A percentile compares a stretch with the other conserved stretches of the same genome.
These are phyloP conservation scores for Chrysophaeum taylorii DNA, from an alignment of 352 stramenopile species.

Conservation along the genomic window DNA sequence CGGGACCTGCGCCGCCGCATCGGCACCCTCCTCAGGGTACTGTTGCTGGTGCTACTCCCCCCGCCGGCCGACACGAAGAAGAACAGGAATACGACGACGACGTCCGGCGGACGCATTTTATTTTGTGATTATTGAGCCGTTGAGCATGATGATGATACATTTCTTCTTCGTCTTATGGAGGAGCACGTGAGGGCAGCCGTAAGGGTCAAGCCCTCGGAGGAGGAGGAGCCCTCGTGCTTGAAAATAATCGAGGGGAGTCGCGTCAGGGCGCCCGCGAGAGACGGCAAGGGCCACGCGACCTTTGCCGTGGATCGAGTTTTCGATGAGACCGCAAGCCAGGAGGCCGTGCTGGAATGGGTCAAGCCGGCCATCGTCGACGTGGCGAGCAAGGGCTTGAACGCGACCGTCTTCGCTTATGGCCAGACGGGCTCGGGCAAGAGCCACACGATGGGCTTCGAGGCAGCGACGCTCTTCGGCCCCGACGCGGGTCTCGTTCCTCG, in stretches of 20 bases:
- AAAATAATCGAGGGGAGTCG: too few species aligned
- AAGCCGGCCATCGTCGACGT: slow-evolving; percentile 67
- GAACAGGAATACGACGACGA: too few species aligned
- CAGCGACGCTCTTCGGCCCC: slow-evolving; percentile 2
- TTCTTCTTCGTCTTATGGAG: slow-evolving; percentile 2
- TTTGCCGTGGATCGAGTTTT: slow-evolving; percentile 73
- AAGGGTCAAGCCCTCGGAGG: not conserved
- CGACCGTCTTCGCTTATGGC: slow-evolving; percentile 72
- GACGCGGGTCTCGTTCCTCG: slow-evolving; percentile 61
- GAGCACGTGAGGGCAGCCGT: not conserved
- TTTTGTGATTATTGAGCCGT: too few species aligned
- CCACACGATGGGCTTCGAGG: slow-evolving; percentile 51
- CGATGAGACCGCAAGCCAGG: slow-evolving; percentile 50
- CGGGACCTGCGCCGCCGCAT: too few species aligned
- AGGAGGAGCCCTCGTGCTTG: not conserved
- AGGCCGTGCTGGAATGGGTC: slow-evolving; percentile 66
- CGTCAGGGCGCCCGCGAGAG: not conserved
- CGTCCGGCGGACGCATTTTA: too few species aligned
- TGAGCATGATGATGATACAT: too few species aligned
- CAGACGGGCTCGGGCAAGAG: slow-evolving; percentile 69
- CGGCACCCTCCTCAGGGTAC: too few species aligned
- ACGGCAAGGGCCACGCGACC: slow-evolving; percentile 15
- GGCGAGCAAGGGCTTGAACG: slow-evolving; percentile 54
- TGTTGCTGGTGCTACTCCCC: too few species aligned
- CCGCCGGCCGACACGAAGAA: too few species aligned